A percentile compares a stretch with the other conserved stretches of the same genome.
Conservation (phyloP, 2,329 filamentous ascomycete genomes). For the Monilinia aucupariae region DNA sequence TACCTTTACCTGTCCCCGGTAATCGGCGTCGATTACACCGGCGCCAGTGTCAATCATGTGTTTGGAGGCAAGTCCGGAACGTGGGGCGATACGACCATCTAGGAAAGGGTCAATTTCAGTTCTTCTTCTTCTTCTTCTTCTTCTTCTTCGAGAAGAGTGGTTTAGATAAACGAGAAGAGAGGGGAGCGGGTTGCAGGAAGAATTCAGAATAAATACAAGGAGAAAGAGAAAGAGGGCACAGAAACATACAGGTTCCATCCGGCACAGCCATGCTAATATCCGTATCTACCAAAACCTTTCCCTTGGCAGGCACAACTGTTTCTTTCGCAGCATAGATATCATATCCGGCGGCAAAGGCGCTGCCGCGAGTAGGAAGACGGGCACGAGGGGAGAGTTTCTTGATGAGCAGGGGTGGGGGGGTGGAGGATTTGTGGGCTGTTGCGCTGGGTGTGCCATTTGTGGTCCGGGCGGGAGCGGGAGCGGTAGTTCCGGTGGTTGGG, state of each 20-base stretch:
- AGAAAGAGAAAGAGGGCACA: not conserved
- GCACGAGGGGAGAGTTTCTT: slow-evolving; percentile 81
- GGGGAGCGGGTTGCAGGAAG: slow-evolving; percentile 10
- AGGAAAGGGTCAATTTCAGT: too few relatives aligned
- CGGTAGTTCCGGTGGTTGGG: slow-evolving; percentile 8
- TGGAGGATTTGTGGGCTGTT: slow-evolving; percentile 21
- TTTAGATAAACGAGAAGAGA: not conserved
- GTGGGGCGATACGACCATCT: slow-evolving; percentile 87
- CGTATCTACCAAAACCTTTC: slow-evolving; percentile 82
- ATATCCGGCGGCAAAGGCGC: slow-evolving; percentile 85
- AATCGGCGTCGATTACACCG: slow-evolving; percentile 96
- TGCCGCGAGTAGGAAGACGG: slow-evolving; percentile 81
- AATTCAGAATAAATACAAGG: not conserved
- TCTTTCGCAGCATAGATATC: slow-evolving; percentile 80
- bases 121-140: too few relatives aligned
- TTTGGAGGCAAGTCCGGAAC: slow-evolving; percentile 86
- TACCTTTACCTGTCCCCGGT: slow-evolving; percentile 89
- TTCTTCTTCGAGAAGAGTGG: not conserved
- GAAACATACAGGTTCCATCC: slow-evolving; percentile 72
- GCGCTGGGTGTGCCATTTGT: slow-evolving; percentile 9
- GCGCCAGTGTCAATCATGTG: slow-evolving; percentile 95
- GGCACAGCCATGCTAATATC: slow-evolving; percentile 89
- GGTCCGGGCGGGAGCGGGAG: slow-evolving; percentile 24
- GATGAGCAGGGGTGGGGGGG: slow-evolving; percentile 43
- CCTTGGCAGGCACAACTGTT: slow-evolving; percentile 70